phyloP scores from a whole-genome alignment of 129 eudicot species.

The Apium graveolens region DNA sequence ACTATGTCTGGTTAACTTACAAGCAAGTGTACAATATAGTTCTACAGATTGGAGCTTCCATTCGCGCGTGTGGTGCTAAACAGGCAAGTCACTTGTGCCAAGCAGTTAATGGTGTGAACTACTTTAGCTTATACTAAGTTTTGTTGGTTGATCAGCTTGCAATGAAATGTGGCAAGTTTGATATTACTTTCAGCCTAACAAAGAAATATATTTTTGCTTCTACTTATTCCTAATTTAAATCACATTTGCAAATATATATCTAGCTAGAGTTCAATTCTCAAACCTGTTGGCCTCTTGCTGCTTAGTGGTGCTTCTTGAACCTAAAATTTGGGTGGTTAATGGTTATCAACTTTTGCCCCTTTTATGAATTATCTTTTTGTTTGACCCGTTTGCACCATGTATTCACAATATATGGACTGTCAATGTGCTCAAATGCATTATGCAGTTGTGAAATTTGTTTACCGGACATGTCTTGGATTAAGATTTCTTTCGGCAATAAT shows the following conservation, averaged over 20 bases:
- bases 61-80: neutral
- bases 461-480: neutral
- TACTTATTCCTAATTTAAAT: neutral
- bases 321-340: neutral
- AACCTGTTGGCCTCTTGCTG: too few relatives aligned
- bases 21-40: neutral
- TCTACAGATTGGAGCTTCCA: neutral
- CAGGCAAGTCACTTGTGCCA: neutral
- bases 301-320: too few relatives aligned
- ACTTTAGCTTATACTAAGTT: too few relatives aligned
- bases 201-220: too few relatives aligned
- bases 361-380: too few relatives aligned
- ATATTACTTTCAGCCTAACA: too few relatives aligned
- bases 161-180: too few relatives aligned
- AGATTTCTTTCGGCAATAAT: neutral
- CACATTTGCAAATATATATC: neutral
- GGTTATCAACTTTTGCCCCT: neutral
- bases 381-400: too few relatives aligned
- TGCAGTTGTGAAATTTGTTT: neutral
- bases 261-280: too few relatives aligned
- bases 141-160: too few relatives aligned
- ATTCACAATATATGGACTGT: too few relatives aligned
- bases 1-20: constrained; percentile 55
- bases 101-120: too few relatives aligned
- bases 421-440: neutral